phyloP scores from a whole-genome alignment of 192 early-diverging fungal genomes.

The Glomus cerebriforme region DNA sequence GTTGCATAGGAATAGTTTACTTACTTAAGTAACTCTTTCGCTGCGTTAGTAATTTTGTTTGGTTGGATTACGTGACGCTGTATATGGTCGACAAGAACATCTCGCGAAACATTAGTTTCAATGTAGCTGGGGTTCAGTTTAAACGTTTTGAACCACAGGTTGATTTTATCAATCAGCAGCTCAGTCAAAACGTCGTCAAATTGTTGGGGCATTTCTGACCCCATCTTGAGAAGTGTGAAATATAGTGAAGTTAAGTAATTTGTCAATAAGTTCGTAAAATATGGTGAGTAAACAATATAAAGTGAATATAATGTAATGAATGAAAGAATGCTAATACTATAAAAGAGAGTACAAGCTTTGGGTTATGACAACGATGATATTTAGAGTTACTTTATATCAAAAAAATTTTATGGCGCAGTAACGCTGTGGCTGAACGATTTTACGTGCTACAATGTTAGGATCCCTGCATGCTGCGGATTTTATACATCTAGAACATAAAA shows the following conservation, averaged over 20 bases:
- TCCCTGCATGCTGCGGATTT: too few species aligned
- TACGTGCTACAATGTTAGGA: too few species aligned
- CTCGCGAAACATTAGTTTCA: neutral
- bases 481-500: too few species aligned
- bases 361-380: neutral
- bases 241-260: neutral
- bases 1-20: neutral
- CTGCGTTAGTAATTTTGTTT: neutral
- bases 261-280: neutral
- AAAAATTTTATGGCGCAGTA: too few species aligned
- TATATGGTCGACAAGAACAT: neutral
- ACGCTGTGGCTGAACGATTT: too few species aligned
- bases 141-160: constrained; percentile 6
- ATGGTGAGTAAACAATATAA: neutral
- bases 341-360: neutral
- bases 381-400: neutral
- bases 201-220: constrained; percentile 1
- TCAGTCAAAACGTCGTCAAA: constrained; percentile 16
- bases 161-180: neutral
- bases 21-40: neutral
- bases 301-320: neutral
- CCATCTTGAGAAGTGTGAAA: neutral
- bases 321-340: neutral
- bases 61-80: neutral
- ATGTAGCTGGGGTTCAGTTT: constrained; percentile 2